Evolutionary conservation across 2,329 filamentous ascomycete genomes (phyloP), one percentile per base, ranked within the genome.

Genomic region (Periglandula ipomoeae): DNA sequence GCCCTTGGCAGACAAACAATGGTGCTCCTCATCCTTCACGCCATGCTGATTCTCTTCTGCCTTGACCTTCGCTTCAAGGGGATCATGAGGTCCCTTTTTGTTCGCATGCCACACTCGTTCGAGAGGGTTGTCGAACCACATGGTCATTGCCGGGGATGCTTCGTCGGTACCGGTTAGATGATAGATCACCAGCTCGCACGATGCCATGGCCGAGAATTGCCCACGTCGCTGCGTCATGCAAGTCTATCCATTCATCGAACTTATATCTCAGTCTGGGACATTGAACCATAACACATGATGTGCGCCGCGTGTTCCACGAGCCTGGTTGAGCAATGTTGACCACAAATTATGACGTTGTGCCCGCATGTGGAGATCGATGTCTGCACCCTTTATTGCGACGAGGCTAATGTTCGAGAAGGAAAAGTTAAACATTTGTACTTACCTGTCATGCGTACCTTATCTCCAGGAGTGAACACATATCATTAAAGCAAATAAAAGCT

Each of bases 221-320:
- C 34, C 44, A 46, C 44, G 44, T 46, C 8, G 44, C 44, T 30
- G 23, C 34, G 8, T 22, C 8, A 46, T 46, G 44, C 35, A 22
- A 35, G 1, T 20, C 13, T 19, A 34, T 46, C n/a, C 22, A 46
- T 22, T 10, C 34, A 30, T n/a, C 23, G 6, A 38, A 3, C 10
- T 24, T 17, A 24, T 19, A 26, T 39, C 10, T 17, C 34, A 38
- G 22, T n/a, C 27, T 26, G n/a, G 27, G 22, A n/a, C 32, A 26
- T 30, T 9, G 17, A 10, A 38, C n/a, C 43, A 17, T 3, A 32
- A 46, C 44, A 38, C n/a, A 24, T 35, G 44, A 46, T 26, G 32
- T 30, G 20, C 15, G 34, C 34, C n/a, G 17, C 39, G 43, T 37
- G 7, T 17, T 20, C 22, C n/a, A 22, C 39, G 34, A 23, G 17